A percentile compares a stretch with the other conserved stretches of the same genome.
Conservation (phyloP, 23 red algal genomes). For the Chondrus crispus region DNA sequence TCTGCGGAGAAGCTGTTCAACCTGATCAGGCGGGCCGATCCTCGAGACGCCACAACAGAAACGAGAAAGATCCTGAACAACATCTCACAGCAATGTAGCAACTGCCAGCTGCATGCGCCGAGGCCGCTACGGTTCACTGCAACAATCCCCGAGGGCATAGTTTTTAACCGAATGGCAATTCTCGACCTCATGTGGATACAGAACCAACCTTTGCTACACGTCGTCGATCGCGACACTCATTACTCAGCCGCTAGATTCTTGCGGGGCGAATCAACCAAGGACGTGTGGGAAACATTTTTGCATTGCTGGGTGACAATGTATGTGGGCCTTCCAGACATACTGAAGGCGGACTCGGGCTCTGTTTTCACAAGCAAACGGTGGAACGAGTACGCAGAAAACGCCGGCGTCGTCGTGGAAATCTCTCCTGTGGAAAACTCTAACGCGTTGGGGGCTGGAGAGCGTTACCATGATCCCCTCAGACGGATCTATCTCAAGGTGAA, state of each 20-base stretch:
- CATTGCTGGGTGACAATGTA: constrained; percentile 14
- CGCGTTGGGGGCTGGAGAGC: neutral
- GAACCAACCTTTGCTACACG: neutral
- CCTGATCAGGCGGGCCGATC: neutral
- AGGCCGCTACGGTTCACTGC: neutral
- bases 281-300: constrained; percentile 7
- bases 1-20: neutral
- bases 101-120: neutral
- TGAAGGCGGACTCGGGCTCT: neutral
- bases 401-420: neutral
- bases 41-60: neutral
- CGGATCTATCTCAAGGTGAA: neutral
- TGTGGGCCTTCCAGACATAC: neutral
- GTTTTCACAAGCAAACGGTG: neutral
- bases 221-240: constrained; percentile 6
- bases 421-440: neutral
- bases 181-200: neutral
- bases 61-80: neutral
- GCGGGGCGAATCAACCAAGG: neutral
- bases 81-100: neutral
- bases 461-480: neutral
- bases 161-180: neutral
- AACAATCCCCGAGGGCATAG: neutral
- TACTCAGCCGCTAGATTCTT: neutral
- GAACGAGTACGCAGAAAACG: neutral